Evolutionary conservation across 2,329 filamentous ascomycete genomes (phyloP).

Genomic region (Decorospora gaudefroyi): DNA sequence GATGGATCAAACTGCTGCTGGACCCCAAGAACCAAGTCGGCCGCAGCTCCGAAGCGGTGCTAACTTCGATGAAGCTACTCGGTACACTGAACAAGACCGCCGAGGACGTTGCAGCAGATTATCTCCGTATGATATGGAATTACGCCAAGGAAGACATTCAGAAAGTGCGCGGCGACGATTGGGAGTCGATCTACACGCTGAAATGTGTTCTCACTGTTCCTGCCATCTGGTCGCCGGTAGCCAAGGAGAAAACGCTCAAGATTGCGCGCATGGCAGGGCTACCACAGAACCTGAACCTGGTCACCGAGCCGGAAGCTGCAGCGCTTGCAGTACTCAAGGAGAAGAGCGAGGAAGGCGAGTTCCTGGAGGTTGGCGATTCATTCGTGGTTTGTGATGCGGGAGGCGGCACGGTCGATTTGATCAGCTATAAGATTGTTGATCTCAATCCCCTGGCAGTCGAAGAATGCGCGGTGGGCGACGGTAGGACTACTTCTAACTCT

Average conservation of each 20-base stretch:
- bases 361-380: conserved; percentile 17
- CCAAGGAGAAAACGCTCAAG: conserved; percentile 9
- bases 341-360: conserved; percentile 15
- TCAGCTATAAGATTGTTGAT: conserved; percentile 26
- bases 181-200: conserved; percentile 2
- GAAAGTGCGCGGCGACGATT: conserved; percentile 6
- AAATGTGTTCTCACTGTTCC: conserved; percentile 20
- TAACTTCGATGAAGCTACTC: conserved; percentile 1
- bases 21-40: conserved; percentile 1
- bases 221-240: conserved; percentile 17
- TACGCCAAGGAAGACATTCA: conserved; percentile 13
- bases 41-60: conserved; percentile 6
- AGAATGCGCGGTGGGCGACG: conserved; percentile 15
- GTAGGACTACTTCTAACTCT: too few relatives aligned
- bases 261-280: conserved; percentile 13
- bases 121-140: conserved; percentile 20
- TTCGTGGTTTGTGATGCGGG: conserved; percentile 31
- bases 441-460: conserved; percentile 13
- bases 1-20: conserved; percentile 25
- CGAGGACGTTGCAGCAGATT: conserved; percentile 17
- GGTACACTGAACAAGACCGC: conserved; percentile 11
- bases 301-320: conserved; percentile 41
- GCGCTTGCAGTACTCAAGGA: conserved; percentile 32
- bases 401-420: conserved; percentile 32
- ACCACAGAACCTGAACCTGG: conserved; percentile 16